Evolutionary conservation across 2,329 filamentous ascomycete species (phyloP).

Genomic region (Hypoxylon sp.): DNA sequence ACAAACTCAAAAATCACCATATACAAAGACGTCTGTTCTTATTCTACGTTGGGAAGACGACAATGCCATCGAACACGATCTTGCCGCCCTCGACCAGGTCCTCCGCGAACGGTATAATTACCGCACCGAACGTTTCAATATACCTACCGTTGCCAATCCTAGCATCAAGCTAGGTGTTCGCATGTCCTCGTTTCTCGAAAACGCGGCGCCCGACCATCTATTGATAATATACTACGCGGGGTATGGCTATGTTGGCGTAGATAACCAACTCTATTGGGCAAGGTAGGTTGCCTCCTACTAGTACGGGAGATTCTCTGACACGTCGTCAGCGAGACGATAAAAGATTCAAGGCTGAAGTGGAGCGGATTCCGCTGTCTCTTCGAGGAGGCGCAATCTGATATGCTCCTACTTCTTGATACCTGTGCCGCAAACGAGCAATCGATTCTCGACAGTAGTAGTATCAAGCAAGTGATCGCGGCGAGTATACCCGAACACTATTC

Average conservation of each 20-base stretch:
- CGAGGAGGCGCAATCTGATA: constrained; percentile 74
- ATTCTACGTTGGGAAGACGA: constrained; percentile 76
- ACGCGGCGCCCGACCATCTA: constrained; percentile 70
- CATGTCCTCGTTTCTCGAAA: constrained; percentile 72
- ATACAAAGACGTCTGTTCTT: constrained; percentile 72
- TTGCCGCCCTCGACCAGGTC: constrained; percentile 69
- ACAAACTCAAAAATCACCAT: constrained; percentile 71
- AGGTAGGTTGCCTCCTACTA: constrained; percentile 65
- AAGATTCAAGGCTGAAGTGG: constrained; percentile 74
- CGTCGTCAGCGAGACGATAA: constrained; percentile 65
- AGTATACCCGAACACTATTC: constrained; percentile 66
- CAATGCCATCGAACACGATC: constrained; percentile 65
- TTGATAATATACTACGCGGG: constrained; percentile 77
- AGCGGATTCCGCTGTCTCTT: constrained; percentile 73
- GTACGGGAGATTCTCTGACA: constrained; percentile 57
- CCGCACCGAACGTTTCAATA: constrained; percentile 72
- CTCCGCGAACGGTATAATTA: constrained; percentile 74
- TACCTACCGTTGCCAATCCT: constrained; percentile 71
- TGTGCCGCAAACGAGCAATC: constrained; percentile 69
- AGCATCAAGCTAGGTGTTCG: constrained; percentile 73
- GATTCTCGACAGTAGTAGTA: constrained; percentile 66
- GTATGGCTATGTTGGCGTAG: constrained; percentile 69
- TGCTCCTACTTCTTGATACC: constrained; percentile 74
- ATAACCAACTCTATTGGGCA: constrained; percentile 76
- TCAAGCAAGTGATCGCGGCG: constrained; percentile 75